Conservation (phyloP, 441 rosid genomes). For the Corymbia citriodora region DNA sequence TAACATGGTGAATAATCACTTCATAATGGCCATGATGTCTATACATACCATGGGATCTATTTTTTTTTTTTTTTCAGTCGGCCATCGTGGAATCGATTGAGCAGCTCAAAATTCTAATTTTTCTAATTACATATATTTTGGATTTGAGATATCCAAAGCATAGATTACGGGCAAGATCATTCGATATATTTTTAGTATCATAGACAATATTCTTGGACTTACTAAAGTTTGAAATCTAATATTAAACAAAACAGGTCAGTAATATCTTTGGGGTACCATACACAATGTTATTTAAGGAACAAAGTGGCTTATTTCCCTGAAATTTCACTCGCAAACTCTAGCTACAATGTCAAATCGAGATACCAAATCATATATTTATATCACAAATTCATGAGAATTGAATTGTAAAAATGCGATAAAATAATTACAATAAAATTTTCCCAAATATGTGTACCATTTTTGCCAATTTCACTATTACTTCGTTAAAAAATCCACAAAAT, state of each 20-base stretch:
- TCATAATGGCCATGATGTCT: neutral
- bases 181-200: neutral
- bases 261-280: neutral
- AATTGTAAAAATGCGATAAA: too few relatives aligned
- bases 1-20: neutral
- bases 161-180: neutral
- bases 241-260: neutral
- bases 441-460: too few relatives aligned
- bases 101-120: neutral
- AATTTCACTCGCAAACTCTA: neutral
- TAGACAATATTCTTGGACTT: neutral
- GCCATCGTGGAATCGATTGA: neutral
- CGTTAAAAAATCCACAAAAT: too few relatives aligned
- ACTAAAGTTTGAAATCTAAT: neutral
- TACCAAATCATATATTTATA: too few relatives aligned
- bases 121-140: neutral
- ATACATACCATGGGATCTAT: neutral
- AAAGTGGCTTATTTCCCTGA: neutral
- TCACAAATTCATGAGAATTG: too few relatives aligned
- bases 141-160: neutral
- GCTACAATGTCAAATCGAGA: neutral
- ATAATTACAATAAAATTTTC: too few relatives aligned
- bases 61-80: too few relatives aligned
- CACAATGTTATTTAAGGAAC: neutral
- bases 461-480: too few relatives aligned